These are phyloP conservation scores for Hippophae gyantsensis DNA, from an alignment of 306 rosid species.

Conservation along the genomic window DNA sequence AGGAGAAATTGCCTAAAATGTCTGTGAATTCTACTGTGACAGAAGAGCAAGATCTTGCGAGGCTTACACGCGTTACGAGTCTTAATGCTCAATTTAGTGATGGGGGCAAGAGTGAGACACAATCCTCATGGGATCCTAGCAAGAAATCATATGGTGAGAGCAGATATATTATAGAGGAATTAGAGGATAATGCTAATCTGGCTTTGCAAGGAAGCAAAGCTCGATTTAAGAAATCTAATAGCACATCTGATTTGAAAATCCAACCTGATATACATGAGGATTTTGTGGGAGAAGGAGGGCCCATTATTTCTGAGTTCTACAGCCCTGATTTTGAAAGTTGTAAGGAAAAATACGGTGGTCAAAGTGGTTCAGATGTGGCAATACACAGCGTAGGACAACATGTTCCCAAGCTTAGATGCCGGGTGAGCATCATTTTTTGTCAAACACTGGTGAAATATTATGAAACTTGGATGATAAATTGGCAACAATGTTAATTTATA, in stretches of 20 bases:
- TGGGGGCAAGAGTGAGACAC: conserved; percentile 26
- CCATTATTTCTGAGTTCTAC: conserved; percentile 68
- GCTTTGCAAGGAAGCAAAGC: conserved; percentile 31
- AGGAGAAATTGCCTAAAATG: conserved; percentile 31
- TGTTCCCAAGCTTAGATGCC: conserved; percentile 74
- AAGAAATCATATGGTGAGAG: conserved; percentile 25
- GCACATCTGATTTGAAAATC: conserved; percentile 53
- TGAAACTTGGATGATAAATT: conserved; percentile 1
- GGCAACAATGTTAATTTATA: neutral
- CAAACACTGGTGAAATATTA: conserved; percentile 13
- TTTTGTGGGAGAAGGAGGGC: conserved; percentile 28
- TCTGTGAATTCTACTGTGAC: conserved; percentile 28
- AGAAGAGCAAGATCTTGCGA: conserved; percentile 30
- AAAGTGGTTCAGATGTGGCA: conserved; percentile 52
- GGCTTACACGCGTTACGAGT: conserved; percentile 19
- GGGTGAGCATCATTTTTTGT: conserved; percentile 49
- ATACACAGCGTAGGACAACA: conserved; percentile 47
- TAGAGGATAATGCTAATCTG: conserved; percentile 21
- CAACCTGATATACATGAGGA: conserved; percentile 31
- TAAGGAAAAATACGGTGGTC: conserved; percentile 35
- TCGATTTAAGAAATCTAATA: conserved; percentile 63
- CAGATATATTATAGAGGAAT: conserved; percentile 31
- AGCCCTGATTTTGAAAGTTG: conserved; percentile 47
- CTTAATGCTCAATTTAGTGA: conserved; percentile 34
- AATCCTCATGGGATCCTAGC: conserved; percentile 25